Evolutionary conservation across 306 rosid genomes (phyloP), one percentile per base, ranked within the genome.

Genomic region (Vicia villosa): DNA sequence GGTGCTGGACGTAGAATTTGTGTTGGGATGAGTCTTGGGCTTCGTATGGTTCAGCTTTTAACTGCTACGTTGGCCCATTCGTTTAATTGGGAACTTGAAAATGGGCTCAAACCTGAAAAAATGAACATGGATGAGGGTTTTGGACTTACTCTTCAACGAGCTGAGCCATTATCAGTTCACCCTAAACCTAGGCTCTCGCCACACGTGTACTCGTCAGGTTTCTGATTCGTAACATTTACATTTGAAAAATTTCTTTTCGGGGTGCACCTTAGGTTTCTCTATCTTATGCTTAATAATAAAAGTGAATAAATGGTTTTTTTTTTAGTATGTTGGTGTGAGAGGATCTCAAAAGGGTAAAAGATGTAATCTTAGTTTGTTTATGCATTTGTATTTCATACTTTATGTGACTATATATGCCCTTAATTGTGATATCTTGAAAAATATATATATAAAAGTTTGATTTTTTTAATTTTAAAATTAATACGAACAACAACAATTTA

Each of bases 1-100:
- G 96, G 98, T 17, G 92, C 96, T 1, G 98, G 96, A 36, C 83
- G 96, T 0, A 89, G 98, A 46, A 90, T 92, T 8, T 92, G 96
- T 54, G 93, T 79, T 0, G 96, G 96, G 0, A 64, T 88, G 85
- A 88, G 66, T 47, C 79, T 92, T 59, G 98, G 96, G 57, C 34
- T 87, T 11, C 81, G 96, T 0, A 76, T 82, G 96, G 96, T 92
- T 37, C 92, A 86, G 13, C 55, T 92, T 0, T 54, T 92, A 13
- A 74, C 90, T 0, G 96, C 93, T 0, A 85, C 87, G 3, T 7
- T 92, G 22, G 77, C 64, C 78, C 98, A 92, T 14, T 88, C 87
- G 0, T 89, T 88, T 74, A 50, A 86, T 41, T 92, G 91, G 91
- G 77, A 52, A 16, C 77, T 92, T 5, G 66, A 84, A 1, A 50